Evolutionary conservation across 805 yeast genomes (phyloP), one percentile per base, ranked within the genome.

Genomic region (Ogataea thermomethanolica): DNA sequence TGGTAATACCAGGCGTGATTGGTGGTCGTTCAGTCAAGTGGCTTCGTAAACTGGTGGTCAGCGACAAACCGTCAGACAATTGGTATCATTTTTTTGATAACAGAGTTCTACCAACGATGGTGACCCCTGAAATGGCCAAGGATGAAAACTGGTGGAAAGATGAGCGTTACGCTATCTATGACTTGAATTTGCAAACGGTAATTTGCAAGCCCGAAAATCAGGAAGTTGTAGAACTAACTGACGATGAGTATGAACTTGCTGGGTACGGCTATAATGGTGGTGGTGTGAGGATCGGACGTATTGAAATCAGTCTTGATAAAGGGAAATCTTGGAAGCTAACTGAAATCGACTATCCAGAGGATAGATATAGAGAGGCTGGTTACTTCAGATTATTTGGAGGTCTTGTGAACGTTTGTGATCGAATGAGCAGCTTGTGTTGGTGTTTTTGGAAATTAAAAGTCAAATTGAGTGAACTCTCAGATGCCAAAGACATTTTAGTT

Each of bases 1-100:
- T 58, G 7, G 50, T 64, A 4, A 55, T 64, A 2, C 68, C 68
- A 3, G 68, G 68, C n/a, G 59, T 62, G 21, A 61, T 64, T 50
- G 69, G 69, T 23, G 69, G 69, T 3, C 48, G 68, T 14, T 58
- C 65, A n/a, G 69, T 64, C 26, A 64, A 64, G 40, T 64, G 68
- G 68, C 43, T 64, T 13, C 57, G 50, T 30, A 50, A 46, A 33
- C 42, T 64, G 9, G 35, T 58, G 11, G 44, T 64, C 14, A 48
- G 62, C 10, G 65, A 61, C 17, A 35, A 21, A 9, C 68, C 67
- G 3, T 61, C 67, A 0, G 55, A 50, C 12, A 63, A 64, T 39
- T 64, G 63, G 62, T 64, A 64, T 39, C 69, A 64, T 42, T 59
- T 51, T 35, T 62, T 54, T 35, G 69, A 64, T 41, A 64, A 64